These are phyloP conservation scores for Bertia moriformis DNA, from an alignment of 2,329 filamentous ascomycete species.

Conservation along the genomic window DNA sequence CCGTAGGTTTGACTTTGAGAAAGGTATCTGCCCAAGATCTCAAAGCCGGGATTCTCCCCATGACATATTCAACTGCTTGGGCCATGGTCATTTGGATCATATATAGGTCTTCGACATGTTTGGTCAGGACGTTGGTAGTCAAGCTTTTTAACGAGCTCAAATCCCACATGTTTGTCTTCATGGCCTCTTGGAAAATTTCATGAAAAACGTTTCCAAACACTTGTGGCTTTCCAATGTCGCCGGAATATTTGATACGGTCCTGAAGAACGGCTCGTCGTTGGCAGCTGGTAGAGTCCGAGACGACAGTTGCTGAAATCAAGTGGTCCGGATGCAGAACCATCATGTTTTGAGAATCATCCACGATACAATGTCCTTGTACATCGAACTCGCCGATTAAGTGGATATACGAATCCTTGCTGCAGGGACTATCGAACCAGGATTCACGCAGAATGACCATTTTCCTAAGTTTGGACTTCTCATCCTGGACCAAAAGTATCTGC, in stretches of 20 bases:
- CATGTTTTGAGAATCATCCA: constrained; percentile 49
- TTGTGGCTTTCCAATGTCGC: constrained; percentile 44
- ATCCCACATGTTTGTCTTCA: constrained; percentile 53
- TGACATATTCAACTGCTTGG: constrained; percentile 48
- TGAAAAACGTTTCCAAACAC: constrained; percentile 62
- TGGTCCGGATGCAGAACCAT: constrained; percentile 61
- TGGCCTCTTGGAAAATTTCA: constrained; percentile 56
- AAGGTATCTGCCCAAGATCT: constrained; percentile 56
- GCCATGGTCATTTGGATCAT: constrained; percentile 45
- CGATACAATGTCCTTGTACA: constrained; percentile 38
- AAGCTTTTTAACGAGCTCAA: constrained; percentile 33
- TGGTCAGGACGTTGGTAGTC: constrained; percentile 38
- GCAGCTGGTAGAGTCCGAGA: constrained; percentile 59
- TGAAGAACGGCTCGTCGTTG: constrained; percentile 56
- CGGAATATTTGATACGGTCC: constrained; percentile 56
- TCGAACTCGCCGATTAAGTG: constrained; percentile 52
- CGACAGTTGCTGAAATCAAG: constrained; percentile 57
- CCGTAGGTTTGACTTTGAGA: constrained; percentile 38
- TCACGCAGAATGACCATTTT: constrained; percentile 47
- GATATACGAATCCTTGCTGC: constrained; percentile 43
- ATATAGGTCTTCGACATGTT: constrained; percentile 53
- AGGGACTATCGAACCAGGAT: constrained; percentile 50
- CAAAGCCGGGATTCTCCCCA: constrained; percentile 47
- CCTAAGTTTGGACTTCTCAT: constrained; percentile 36
- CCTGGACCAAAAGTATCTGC: constrained; percentile 45